Evolutionary conservation across 73 alveolate species (phyloP).

Genomic region (Tetrahymena elliotti): DNA sequence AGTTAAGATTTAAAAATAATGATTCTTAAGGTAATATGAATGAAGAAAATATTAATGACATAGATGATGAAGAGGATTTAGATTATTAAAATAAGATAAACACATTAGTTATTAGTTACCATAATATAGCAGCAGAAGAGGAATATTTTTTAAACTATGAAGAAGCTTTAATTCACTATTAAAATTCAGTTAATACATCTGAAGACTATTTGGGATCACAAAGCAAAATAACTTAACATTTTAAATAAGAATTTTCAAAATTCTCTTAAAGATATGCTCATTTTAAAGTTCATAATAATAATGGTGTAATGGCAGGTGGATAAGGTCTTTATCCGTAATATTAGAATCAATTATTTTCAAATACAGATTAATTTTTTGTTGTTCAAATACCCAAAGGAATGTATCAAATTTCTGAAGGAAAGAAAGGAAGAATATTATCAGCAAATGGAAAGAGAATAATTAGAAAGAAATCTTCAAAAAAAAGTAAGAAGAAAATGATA

Average conservation of each 20-base stretch:
- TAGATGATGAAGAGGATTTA: neutral
- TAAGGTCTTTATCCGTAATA: neutral
- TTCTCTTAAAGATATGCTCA: neutral
- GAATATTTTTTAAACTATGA: neutral
- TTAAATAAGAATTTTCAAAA: neutral
- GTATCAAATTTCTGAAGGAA: neutral
- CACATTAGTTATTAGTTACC: neutral
- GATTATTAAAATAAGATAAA: neutral
- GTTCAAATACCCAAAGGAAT: neutral
- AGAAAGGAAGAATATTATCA: neutral
- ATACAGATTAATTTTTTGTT: neutral
- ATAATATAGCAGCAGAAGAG: neutral
- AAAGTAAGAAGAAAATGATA: neutral
- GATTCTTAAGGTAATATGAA: neutral
- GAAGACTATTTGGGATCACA: neutral
- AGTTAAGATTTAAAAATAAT: neutral
- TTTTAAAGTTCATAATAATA: neutral
- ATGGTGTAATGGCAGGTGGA: neutral
- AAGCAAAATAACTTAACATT: neutral
- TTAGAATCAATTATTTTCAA: neutral
- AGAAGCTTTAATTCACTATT: neutral
- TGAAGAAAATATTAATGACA: neutral
- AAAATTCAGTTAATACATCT: neutral
- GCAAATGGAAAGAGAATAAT: neutral
- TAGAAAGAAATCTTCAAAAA: neutral